phyloP scores from a whole-genome alignment of 108 stramenopile genomes.

The Schizochytrium sp. region DNA sequence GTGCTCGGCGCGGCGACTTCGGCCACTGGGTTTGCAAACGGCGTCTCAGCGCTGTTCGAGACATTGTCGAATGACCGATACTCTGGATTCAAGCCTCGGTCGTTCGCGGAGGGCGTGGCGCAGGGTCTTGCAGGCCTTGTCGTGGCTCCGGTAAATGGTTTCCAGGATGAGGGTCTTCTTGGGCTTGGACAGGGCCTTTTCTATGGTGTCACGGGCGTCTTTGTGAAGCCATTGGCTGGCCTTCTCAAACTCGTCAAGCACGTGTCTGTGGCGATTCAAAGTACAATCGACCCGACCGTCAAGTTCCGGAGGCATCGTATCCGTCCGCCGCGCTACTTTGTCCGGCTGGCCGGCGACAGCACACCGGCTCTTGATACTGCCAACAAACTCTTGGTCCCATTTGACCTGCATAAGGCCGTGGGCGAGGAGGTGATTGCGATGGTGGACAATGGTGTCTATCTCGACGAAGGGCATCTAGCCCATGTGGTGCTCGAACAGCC shows the following conservation, averaged over 20 bases:
- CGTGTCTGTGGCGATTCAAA: neutral
- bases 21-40: neutral
- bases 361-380: neutral
- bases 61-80: neutral
- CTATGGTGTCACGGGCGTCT: neutral
- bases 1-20: neutral
- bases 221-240: neutral
- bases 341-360: neutral
- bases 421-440: constrained; percentile 13
- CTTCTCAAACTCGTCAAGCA: neutral
- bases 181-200: neutral
- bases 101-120: neutral
- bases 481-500: neutral
- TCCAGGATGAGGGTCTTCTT: neutral
- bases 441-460: neutral
- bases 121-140: neutral
- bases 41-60: neutral
- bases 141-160: neutral
- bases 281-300: neutral
- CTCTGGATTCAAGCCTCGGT: neutral
- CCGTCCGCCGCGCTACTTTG: neutral
- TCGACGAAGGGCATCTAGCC: neutral
- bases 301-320: neutral
- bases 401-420: neutral
- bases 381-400: neutral